A percentile compares a stretch with the other conserved stretches of the same genome.
These are phyloP conservation scores for Bacidia rubella DNA, from an alignment of 495 filamentous ascomycete genomes.

Conservation along the genomic window DNA sequence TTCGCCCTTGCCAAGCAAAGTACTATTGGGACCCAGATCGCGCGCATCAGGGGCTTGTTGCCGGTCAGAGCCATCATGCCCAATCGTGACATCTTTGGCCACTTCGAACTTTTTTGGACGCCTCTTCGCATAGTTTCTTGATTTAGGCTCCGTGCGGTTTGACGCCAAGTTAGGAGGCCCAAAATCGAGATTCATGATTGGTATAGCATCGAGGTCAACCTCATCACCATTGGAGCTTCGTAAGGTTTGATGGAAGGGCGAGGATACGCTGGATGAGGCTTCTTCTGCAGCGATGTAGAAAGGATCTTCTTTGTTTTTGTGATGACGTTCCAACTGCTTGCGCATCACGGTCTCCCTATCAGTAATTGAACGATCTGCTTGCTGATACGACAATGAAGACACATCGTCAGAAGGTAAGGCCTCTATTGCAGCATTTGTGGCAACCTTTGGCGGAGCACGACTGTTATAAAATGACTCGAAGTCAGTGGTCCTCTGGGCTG, in stretches of 20 bases:
- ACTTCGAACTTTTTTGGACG: constrained; percentile 41
- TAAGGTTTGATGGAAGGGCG: constrained; percentile 59
- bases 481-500: constrained; percentile 42
- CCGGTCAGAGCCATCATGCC: constrained; percentile 6
- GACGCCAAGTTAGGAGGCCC: constrained; percentile 28
- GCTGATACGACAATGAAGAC: constrained; percentile 50
- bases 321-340: constrained; percentile 52
- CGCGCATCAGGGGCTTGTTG: neutral
- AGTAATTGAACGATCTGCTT: constrained; percentile 43
- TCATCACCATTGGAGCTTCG: constrained; percentile 53
- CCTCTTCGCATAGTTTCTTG: constrained; percentile 15
- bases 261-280: constrained; percentile 38
- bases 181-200: constrained; percentile 81
- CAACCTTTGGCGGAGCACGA: constrained; percentile 17
- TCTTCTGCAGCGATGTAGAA: constrained; percentile 70
- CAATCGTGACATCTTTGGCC: constrained; percentile 45
- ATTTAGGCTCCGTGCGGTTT: constrained; percentile 8
- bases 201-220: constrained; percentile 84
- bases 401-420: constrained; percentile 25
- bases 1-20: neutral
- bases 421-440: constrained; percentile 23
- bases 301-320: constrained; percentile 80
- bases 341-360: constrained; percentile 49
- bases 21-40: neutral
- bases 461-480: constrained; percentile 63